Percentiles rank a stretch among this genome's conserved stretches.
These are phyloP conservation scores for Neocatenulostroma microsporum DNA, from an alignment of 2,329 filamentous ascomycete genomes.

Conservation along the genomic window DNA sequence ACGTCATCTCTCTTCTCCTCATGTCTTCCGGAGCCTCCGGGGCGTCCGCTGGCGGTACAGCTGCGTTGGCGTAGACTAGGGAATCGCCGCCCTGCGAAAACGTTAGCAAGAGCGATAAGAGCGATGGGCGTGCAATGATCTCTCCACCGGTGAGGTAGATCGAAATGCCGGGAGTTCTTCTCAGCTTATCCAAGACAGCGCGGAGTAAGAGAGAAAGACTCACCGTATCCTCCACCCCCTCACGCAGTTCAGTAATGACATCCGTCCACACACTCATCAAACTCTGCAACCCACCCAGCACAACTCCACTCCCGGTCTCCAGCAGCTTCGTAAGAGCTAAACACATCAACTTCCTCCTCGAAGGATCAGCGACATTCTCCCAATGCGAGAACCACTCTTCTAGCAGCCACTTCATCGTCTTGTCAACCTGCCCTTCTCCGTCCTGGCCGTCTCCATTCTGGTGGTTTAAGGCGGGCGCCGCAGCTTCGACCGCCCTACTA, in stretches of 20 bases:
- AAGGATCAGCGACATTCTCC: conserved; percentile 57
- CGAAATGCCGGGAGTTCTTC: too few relatives aligned
- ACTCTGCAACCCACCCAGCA: conserved; percentile 53
- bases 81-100: too few relatives aligned
- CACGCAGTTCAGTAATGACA: conserved; percentile 58
- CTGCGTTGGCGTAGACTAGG: conserved; percentile 31
- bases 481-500: conserved; percentile 44
- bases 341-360: conserved; percentile 62
- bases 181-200: too few relatives aligned
- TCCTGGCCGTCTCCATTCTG: conserved; percentile 6
- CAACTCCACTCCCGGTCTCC: conserved; percentile 50
- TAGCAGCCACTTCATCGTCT: conserved; percentile 41
- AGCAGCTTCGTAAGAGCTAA: conserved; percentile 65
- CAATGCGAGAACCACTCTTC: conserved; percentile 61
- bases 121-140: too few relatives aligned
- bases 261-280: conserved; percentile 69
- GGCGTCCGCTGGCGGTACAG: conserved; percentile 8
- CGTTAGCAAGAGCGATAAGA: too few relatives aligned
- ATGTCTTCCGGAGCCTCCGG: conserved; percentile 39
- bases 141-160: too few relatives aligned
- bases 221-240: conserved; percentile 28
- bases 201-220: too few relatives aligned
- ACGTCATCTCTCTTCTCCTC: conserved; percentile 43
- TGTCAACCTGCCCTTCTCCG: conserved; percentile 21
- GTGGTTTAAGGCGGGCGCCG: conserved; percentile 10